Evolutionary conservation across 805 yeast genomes (phyloP).

Genomic region (Deakozyma indianensis): DNA sequence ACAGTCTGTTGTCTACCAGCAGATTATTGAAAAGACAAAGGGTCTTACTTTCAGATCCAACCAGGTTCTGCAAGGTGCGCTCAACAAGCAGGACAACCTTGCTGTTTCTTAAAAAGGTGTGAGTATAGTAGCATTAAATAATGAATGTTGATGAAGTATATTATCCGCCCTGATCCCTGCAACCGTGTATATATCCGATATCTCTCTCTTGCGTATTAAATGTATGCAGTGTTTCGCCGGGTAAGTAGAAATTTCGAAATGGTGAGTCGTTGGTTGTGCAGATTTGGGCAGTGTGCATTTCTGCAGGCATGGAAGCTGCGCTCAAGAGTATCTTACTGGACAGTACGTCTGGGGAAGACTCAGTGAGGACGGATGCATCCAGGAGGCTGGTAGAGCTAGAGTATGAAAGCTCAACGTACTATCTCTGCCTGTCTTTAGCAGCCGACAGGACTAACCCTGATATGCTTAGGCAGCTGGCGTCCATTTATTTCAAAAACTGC

Average conservation of each 20-base stretch:
- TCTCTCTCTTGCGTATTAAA: no score
- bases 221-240: no score
- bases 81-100: constrained; percentile 6
- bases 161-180: no score
- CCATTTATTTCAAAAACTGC: not conserved
- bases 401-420: not conserved
- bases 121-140: no score
- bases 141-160: no score
- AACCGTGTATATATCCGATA: no score
- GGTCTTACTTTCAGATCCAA: constrained; percentile 44
- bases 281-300: not conserved
- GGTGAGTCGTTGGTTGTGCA: no score
- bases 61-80: constrained; percentile 34
- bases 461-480: not conserved
- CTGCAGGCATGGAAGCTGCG: not conserved
- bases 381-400: not conserved
- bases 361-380: not conserved
- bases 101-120: not conserved
- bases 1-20: constrained; percentile 45
- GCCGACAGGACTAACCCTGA: not conserved
- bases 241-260: no score
- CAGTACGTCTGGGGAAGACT: not conserved
- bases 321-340: not conserved
- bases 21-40: constrained; percentile 55
- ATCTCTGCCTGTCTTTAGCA: not conserved